Percentiles rank a stretch among this genome's conserved stretches.
phyloP scores from a whole-genome alignment of 2,329 filamentous ascomycete genomes.

The Fusarium papillatum region DNA sequence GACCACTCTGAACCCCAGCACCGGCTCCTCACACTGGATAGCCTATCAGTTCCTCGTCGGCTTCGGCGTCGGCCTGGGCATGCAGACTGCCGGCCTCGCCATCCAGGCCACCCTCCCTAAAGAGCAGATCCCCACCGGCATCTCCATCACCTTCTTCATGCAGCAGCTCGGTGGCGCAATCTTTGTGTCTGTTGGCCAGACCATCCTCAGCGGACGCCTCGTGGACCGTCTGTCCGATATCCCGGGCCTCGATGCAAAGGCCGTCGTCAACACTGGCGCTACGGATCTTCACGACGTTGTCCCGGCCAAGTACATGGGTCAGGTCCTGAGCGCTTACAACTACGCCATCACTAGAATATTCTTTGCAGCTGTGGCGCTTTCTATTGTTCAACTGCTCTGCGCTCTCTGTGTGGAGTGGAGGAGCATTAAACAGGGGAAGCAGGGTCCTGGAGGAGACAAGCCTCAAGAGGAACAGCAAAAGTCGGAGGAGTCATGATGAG shows the following conservation, averaged over 20 bases:
- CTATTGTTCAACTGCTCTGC: conserved; percentile 67
- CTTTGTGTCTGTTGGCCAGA: conserved; percentile 69
- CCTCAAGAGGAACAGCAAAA: conserved; percentile 10
- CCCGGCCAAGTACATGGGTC: conserved; percentile 59
- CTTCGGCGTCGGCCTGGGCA: conserved; percentile 69
- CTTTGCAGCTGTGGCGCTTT: conserved; percentile 70
- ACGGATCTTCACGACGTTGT: conserved; percentile 72
- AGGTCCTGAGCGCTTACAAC: conserved; percentile 76
- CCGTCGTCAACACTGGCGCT: conserved; percentile 63
- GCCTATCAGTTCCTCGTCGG: conserved; percentile 71
- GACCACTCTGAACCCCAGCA: conserved; percentile 64
- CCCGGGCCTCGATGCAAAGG: conserved; percentile 57
- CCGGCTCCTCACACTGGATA: conserved; percentile 67
- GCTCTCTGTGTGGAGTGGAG: conserved; percentile 75
- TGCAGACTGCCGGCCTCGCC: conserved; percentile 70
- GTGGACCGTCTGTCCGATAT: conserved; percentile 53
- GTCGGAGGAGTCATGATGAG: conserved; percentile 28
- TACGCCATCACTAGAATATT: conserved; percentile 73
- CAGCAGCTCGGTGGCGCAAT: conserved; percentile 72
- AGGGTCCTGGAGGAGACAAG: conserved; percentile 8
- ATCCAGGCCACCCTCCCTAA: conserved; percentile 66
- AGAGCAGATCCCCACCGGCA: conserved; percentile 67
- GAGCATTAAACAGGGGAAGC: conserved; percentile 69
- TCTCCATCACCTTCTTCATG: conserved; percentile 69
- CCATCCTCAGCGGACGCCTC: conserved; percentile 63